Evolutionary conservation across 2,329 filamentous ascomycete species (phyloP).

Genomic region (Monilinia aucupariae): DNA sequence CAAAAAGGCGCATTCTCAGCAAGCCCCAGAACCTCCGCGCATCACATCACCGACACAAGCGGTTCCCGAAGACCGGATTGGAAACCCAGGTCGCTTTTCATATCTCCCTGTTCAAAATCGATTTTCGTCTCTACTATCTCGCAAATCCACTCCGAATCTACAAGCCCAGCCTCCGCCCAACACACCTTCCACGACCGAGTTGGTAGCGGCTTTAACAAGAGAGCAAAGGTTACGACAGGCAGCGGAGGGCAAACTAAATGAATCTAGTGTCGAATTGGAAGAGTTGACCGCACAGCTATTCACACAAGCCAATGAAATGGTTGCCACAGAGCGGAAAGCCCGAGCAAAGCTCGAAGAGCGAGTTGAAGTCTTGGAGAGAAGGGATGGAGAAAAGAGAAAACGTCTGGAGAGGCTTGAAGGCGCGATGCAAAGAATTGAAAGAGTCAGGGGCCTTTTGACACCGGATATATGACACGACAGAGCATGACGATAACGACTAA

Average conservation of each 20-base stretch:
- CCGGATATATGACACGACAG: constrained; percentile 25
- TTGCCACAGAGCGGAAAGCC: constrained; percentile 67
- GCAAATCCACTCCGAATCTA: constrained; percentile 44
- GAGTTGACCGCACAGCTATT: constrained; percentile 72
- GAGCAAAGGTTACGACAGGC: constrained; percentile 62
- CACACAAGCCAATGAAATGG: constrained; percentile 84
- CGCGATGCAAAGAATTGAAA: constrained; percentile 65
- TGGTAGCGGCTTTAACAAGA: constrained; percentile 58
- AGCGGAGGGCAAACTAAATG: constrained; percentile 62
- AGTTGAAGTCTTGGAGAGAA: constrained; percentile 60
- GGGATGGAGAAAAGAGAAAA: constrained; percentile 64
- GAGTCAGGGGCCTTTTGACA: constrained; percentile 56
- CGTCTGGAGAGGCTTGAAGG: constrained; percentile 66
- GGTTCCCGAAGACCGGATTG: constrained; percentile 34
- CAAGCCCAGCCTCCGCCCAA: constrained; percentile 21
- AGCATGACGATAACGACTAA: constrained; percentile 7
- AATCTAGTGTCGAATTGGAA: constrained; percentile 68
- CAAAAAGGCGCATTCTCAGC: constrained; percentile 38
- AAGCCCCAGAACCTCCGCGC: constrained; percentile 8
- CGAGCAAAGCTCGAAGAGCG: constrained; percentile 66
- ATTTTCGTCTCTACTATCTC: constrained; percentile 44
- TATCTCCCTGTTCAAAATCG: constrained; percentile 33
- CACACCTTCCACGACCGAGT: constrained; percentile 38
- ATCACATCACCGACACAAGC: constrained; percentile 17
- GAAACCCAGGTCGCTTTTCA: constrained; percentile 28